Conservation (phyloP, 2,329 filamentous ascomycete genomes). For the Chaetothyriales sp. region DNA sequence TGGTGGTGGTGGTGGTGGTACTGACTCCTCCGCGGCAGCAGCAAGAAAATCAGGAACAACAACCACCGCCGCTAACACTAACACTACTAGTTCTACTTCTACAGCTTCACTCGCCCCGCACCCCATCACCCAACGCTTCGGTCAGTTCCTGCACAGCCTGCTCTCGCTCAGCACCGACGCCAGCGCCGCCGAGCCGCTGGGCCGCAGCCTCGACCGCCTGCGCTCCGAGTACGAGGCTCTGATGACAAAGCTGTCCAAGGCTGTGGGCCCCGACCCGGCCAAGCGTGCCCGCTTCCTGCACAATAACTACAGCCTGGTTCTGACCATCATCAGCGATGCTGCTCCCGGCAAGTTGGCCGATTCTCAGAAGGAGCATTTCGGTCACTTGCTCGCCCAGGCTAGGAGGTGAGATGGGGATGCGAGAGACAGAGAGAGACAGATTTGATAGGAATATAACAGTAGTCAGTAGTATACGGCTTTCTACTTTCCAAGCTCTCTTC, state of each 20-base stretch:
- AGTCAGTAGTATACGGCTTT: too few species aligned
- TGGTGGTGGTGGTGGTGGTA: constrained; percentile 25
- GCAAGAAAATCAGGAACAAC: too few species aligned
- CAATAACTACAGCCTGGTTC: constrained; percentile 91
- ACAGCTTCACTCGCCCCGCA: constrained; percentile 70
- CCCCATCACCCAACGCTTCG: constrained; percentile 85
- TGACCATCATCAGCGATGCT: constrained; percentile 65
- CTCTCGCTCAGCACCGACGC: constrained; percentile 72
- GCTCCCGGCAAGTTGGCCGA: constrained; percentile 30
- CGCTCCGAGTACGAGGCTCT: constrained; percentile 72
- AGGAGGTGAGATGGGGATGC: constrained; percentile 1
- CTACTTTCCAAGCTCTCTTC: too few species aligned
- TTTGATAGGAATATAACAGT: not conserved
- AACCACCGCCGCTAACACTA: constrained; percentile 32
- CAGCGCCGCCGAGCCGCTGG: constrained; percentile 85
- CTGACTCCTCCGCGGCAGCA: not conserved
- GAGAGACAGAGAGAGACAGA: not conserved
- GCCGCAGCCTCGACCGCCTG: constrained; percentile 61
- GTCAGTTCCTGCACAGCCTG: constrained; percentile 76
- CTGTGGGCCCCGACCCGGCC: constrained; percentile 54
- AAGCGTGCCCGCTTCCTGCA: constrained; percentile 79
- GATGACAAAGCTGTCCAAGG: constrained; percentile 59
- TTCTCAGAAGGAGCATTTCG: constrained; percentile 65
- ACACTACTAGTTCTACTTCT: not conserved
- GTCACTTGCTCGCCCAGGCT: constrained; percentile 27